phyloP scores from a whole-genome alignment of 192 early-diverging fungal species.

The Coemansia sp. region DNA sequence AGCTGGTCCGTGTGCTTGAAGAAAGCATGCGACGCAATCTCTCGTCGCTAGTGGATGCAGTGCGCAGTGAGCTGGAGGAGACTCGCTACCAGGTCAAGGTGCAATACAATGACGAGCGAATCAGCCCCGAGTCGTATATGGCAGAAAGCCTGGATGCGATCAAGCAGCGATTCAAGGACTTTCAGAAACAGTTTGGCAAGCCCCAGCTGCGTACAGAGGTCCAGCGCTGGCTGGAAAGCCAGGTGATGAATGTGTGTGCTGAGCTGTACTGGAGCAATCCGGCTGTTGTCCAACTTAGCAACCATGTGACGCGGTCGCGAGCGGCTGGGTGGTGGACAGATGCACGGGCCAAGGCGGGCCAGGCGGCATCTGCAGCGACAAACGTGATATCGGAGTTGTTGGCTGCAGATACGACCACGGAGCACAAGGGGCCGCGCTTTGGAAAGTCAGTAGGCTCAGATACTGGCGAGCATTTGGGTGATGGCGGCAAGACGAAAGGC shows the following conservation, averaged over 20 bases:
- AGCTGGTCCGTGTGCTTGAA: constrained; percentile 88
- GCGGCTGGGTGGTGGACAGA: constrained; percentile 53
- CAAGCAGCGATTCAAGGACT: constrained; percentile 94
- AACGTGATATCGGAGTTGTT: constrained; percentile 41
- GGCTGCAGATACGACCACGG: constrained; percentile 44
- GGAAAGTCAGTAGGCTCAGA: constrained; percentile 10
- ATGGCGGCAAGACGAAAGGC: constrained; percentile 7
- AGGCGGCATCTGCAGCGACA: constrained; percentile 29
- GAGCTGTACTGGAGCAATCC: constrained; percentile 91
- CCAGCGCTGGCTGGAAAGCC: constrained; percentile 86
- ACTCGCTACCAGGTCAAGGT: constrained; percentile 98
- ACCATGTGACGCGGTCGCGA: constrained; percentile 53
- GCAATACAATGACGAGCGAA: constrained; percentile 93
- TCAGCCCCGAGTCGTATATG: constrained; percentile 94
- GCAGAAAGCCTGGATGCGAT: constrained; percentile 91
- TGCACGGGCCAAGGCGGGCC: constrained; percentile 23
- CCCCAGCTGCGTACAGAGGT: constrained; percentile 92
- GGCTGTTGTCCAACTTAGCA: constrained; percentile 66
- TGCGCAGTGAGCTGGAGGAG: constrained; percentile 94
- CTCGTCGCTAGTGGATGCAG: constrained; percentile 82
- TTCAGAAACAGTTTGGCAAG: constrained; percentile 89
- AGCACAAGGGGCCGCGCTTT: constrained; percentile 43
- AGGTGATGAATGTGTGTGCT: constrained; percentile 86
- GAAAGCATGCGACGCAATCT: constrained; percentile 87
- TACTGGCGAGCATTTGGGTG: neutral